A percentile compares a stretch with the other conserved stretches of the same genome.
phyloP scores from a whole-genome alignment of 805 yeast species.

The Candida piceae region DNA sequence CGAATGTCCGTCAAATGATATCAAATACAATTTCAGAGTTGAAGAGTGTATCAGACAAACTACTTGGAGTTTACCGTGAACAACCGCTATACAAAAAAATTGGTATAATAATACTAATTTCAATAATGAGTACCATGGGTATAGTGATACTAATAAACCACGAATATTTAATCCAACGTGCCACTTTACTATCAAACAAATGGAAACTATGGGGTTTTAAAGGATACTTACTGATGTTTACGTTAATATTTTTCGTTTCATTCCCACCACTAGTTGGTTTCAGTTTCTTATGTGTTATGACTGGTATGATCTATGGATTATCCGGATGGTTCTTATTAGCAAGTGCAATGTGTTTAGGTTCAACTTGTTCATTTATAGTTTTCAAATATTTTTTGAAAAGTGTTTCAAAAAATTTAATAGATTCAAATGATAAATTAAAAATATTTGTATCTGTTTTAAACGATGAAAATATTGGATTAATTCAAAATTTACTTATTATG shows the following conservation, averaged over 20 bases:
- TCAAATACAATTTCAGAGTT: not conserved
- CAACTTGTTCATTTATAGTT: constrained; percentile 64
- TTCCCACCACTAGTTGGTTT: constrained; percentile 93
- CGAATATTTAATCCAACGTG: constrained; percentile 28
- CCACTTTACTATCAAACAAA: constrained; percentile 41
- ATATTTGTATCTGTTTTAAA: constrained; percentile 71
- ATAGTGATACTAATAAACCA: constrained; percentile 33
- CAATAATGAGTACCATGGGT: no score
- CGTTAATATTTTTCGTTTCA: constrained; percentile 57
- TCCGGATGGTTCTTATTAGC: constrained; percentile 80
- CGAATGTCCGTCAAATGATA: constrained; percentile 6
- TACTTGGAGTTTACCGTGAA: not conserved
- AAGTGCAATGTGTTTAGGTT: constrained; percentile 64
- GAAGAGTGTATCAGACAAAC: not conserved
- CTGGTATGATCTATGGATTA: constrained; percentile 83
- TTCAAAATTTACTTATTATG: constrained; percentile 60
- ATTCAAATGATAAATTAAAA: constrained; percentile 57
- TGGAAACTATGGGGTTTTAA: constrained; percentile 29
- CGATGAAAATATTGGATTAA: constrained; percentile 37
- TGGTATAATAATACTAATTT: no score
- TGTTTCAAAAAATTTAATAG: constrained; percentile 57
- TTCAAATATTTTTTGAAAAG: constrained; percentile 56
- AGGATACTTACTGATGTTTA: constrained; percentile 38
- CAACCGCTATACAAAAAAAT: constrained; percentile 6
- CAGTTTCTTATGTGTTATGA: constrained; percentile 55